These are phyloP conservation scores for Apophysomyces trapeziformis DNA, from an alignment of 371 early-diverging fungal genomes.

Conservation along the genomic window DNA sequence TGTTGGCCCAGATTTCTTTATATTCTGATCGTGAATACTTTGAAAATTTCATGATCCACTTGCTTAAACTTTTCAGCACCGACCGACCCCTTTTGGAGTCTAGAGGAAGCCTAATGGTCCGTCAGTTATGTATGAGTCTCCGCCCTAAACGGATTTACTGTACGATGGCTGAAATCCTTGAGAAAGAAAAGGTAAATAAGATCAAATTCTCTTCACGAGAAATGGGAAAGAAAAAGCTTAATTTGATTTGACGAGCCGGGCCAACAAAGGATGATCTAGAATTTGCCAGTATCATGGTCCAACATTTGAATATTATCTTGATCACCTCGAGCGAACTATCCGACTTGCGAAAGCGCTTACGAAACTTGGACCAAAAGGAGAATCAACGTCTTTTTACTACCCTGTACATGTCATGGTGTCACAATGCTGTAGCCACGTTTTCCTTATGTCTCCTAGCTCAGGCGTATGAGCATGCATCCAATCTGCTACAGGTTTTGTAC, in stretches of 20 bases:
- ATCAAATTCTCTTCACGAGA: too few relatives aligned
- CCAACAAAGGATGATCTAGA: constrained; percentile 64
- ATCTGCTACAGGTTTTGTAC: constrained; percentile 77
- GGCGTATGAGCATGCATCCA: constrained; percentile 85
- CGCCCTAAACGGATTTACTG: constrained; percentile 88
- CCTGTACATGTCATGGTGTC: constrained; percentile 90
- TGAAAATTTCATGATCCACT: constrained; percentile 74
- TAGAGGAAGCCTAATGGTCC: constrained; percentile 84
- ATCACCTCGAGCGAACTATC: constrained; percentile 88
- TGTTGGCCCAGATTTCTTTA: constrained; percentile 88
- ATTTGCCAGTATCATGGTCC: constrained; percentile 91
- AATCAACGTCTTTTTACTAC: constrained; percentile 75
- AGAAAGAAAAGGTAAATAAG: constrained; percentile 63
- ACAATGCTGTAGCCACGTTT: constrained; percentile 88
- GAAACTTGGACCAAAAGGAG: constrained; percentile 69
- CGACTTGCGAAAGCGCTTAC: constrained; percentile 74
- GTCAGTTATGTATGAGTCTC: constrained; percentile 85
- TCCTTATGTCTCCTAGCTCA: constrained; percentile 89
- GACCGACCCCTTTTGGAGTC: constrained; percentile 85
- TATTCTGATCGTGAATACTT: constrained; percentile 81
- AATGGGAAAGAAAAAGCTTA: background rate
- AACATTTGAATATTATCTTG: constrained; percentile 89
- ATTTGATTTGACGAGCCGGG: background rate
- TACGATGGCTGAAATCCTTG: constrained; percentile 80
- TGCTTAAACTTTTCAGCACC: constrained; percentile 80